Evolutionary conservation across 805 yeast species (phyloP).

Genomic region (Saccharomyces mikatae): DNA sequence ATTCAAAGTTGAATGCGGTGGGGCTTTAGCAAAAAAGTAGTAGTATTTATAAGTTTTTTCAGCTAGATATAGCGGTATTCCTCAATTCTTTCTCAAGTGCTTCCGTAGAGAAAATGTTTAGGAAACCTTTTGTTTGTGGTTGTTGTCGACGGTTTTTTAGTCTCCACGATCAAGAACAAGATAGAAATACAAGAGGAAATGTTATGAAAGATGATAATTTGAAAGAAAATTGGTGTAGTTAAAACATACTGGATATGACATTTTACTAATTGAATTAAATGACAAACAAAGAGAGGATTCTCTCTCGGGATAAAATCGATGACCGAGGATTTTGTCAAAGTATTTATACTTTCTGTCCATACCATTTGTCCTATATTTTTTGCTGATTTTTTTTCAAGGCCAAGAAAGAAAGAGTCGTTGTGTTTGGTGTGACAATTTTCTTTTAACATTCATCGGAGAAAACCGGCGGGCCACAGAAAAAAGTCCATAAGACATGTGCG

Average conservation of each 20-base stretch:
- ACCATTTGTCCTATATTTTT: background rate
- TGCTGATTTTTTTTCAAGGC: background rate
- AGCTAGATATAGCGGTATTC: background rate
- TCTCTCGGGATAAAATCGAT: background rate
- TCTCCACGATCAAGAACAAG: slow-evolving; percentile 4
- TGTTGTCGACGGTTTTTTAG: slow-evolving; percentile 1
- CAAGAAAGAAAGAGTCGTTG: background rate
- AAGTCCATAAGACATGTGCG: background rate
- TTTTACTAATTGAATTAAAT: background rate
- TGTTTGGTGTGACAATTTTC: background rate
- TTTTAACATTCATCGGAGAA: background rate
- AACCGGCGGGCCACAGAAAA: background rate
- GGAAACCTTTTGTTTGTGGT: background rate
- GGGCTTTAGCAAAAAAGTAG: background rate
- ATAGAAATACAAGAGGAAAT: background rate
- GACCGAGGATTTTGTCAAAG: background rate
- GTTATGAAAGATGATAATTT: slow-evolving; percentile 2
- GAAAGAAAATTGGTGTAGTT: slow-evolving; percentile 15
- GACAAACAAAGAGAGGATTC: background rate
- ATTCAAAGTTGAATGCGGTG: background rate
- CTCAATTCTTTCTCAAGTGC: background rate
- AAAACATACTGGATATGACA: slow-evolving; percentile 8
- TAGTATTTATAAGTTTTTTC: background rate
- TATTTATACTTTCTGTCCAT: background rate
- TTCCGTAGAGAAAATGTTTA: background rate